Conservation (phyloP, 2,329 filamentous ascomycete genomes). For the Nothophaeocryptopus gaeumannii region DNA sequence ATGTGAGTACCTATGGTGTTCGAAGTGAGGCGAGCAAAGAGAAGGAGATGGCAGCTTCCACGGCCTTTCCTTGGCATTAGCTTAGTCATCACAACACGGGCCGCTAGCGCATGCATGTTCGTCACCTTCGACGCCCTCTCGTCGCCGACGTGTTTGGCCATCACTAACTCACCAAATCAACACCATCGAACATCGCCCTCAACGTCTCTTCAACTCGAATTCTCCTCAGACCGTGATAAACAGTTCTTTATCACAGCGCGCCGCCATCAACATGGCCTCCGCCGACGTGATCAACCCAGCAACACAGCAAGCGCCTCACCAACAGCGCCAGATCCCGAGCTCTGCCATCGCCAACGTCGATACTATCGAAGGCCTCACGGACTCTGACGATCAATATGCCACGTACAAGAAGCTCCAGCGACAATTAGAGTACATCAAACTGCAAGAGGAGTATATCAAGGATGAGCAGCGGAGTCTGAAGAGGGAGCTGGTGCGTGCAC, state of each 20-base stretch:
- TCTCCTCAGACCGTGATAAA: not conserved
- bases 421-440: slow-evolving; percentile 93
- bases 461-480: slow-evolving; percentile 98
- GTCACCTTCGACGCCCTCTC: too few species aligned
- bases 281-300: slow-evolving; percentile 77
- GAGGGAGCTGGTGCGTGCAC: slow-evolving; percentile 91
- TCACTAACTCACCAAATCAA: too few species aligned
- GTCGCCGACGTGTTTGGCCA: too few species aligned
- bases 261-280: slow-evolving; percentile 67
- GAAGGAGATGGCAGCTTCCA: too few species aligned
- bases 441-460: slow-evolving; percentile 99
- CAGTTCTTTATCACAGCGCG: too few species aligned
- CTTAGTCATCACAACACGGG: too few species aligned
- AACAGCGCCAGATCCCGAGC: slow-evolving; percentile 68
- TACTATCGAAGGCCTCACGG: slow-evolving; percentile 78
- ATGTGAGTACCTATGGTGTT: too few species aligned
- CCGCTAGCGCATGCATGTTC: too few species aligned
- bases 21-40: too few species aligned
- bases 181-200: not conserved
- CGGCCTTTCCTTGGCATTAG: too few species aligned
- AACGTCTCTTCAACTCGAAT: slow-evolving; percentile 1
- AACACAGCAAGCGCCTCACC: slow-evolving; percentile 71
- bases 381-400: slow-evolving; percentile 88
- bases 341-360: slow-evolving; percentile 84
- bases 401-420: slow-evolving; percentile 94